Base-by-base conservation (phyloP, 768 basidiomycete species). In the Mycena leptocephala region DNA sequence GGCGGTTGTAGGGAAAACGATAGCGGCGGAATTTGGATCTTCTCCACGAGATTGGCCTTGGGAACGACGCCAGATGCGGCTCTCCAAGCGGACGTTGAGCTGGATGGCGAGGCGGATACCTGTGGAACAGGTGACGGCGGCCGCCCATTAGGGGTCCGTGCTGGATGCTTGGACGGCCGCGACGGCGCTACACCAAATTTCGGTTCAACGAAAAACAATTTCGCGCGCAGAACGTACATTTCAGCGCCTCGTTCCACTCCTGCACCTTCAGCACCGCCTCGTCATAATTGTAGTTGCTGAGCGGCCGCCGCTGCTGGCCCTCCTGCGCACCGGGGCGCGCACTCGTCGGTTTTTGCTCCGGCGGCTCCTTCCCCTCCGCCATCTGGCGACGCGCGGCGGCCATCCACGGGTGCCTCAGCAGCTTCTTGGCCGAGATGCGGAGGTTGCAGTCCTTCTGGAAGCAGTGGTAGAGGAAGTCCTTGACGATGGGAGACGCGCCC, bases 381-480 rank as follows among this genome's bases (percentile, higher is more conserved):
- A 95, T 89, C 82, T 97, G 95, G 81, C 92, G 94, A 80, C 94
- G 90, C 2, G 96, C 93, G 0, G 95, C 90, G 16, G 94, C 87
- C 97, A 99, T 99, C 98, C 98, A 99, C 28, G 97, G 96, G 81
- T 99, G 98, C 80, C 90, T 90, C 26, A 98, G 87, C 24, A 99
- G 88, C 86, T 99, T 99, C 86, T 95, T 95, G 8, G 98, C 98
- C 0, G 95, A 95, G 79, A 99, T 94, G 26, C 98, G 94, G 33
- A 99, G 89, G 85, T 99, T 98, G 77, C 93, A 93, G 81, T 99
- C 98, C 85, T 99, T 99, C 88, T 99, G 98, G 85, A 99, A 99
- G 81, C 98, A 99, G 74, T 98, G 97, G 80, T 96, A 95, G 18
- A 99, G 88, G 81, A 99, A 99, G 84, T 99, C 97, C 80, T 98